phyloP scores from a whole-genome alignment of 495 filamentous ascomycete species.

The Daldinia grandis region DNA sequence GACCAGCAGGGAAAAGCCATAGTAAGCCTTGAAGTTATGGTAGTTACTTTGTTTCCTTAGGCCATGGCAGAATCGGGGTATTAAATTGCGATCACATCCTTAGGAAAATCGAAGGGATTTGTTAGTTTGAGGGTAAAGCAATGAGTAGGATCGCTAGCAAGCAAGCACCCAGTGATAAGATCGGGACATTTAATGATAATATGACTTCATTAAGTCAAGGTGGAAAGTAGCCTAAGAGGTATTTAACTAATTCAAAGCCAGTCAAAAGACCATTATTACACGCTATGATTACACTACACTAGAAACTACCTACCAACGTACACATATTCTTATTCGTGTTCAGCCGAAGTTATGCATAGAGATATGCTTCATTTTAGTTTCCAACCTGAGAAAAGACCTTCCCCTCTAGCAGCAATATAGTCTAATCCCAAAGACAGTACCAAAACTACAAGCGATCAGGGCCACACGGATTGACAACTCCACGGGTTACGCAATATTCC shows the following conservation, averaged over 20 bases:
- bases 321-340: too few species aligned
- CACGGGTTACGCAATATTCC: too few species aligned
- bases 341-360: too few species aligned
- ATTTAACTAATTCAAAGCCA: not conserved
- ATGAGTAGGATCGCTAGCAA: not conserved
- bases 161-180: not conserved
- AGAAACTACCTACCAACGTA: too few species aligned
- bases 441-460: too few species aligned
- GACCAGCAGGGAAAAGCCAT: slow-evolving; percentile 5
- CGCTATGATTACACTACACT: too few species aligned
- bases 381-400: too few species aligned
- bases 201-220: not conserved
- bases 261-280: not conserved
- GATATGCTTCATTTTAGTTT: too few species aligned
- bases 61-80: not conserved
- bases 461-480: too few species aligned
- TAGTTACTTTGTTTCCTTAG: not conserved
- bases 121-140: not conserved
- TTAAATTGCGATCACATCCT: not conserved
- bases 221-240: not conserved
- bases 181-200: not conserved
- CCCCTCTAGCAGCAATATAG: too few species aligned
- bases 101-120: not conserved
- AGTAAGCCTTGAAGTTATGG: not conserved
- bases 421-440: too few species aligned